phyloP scores from a whole-genome alignment of 768 basidiomycete species.

The Boletus rufocinnamomeus region DNA sequence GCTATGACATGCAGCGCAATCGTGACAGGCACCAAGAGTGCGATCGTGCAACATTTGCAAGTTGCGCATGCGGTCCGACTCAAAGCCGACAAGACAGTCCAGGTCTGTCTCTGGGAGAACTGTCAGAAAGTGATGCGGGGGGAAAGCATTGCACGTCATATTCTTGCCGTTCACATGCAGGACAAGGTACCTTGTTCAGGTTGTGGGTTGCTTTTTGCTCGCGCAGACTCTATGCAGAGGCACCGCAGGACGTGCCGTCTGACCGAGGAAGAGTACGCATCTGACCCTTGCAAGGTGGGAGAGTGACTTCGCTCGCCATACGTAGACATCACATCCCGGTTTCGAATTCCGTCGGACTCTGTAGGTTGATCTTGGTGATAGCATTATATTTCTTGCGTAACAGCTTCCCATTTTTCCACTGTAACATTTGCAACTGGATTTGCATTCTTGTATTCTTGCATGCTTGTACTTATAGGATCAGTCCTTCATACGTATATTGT shows the following conservation, averaged over 20 bases:
- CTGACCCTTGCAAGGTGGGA: not conserved
- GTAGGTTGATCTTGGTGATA: not conserved
- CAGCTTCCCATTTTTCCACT: not conserved
- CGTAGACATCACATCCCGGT: not conserved
- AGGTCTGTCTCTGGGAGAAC: conserved; percentile 18
- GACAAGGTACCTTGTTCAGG: conserved; percentile 21
- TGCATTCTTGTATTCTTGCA: not conserved
- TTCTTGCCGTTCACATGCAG: conserved; percentile 25
- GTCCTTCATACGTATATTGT: not conserved
- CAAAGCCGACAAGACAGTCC: conserved; percentile 9
- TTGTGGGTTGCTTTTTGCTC: conserved; percentile 26
- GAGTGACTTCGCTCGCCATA: not conserved
- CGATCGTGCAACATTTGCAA: conserved; percentile 17
- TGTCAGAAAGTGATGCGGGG: conserved; percentile 25
- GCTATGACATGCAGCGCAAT: not conserved
- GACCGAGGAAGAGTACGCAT: not conserved
- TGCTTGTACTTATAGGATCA: not conserved
- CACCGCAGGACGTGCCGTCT: conserved; percentile 20
- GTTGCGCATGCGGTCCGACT: conserved; percentile 7
- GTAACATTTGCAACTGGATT: not conserved
- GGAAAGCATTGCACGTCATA: conserved; percentile 31
- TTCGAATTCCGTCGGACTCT: not conserved
- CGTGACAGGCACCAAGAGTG: conserved; percentile 10
- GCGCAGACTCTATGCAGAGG: conserved; percentile 28
- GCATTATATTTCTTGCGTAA: not conserved